These are phyloP conservation scores for Ophiostoma populinum DNA, from an alignment of 2,329 filamentous ascomycete genomes.

Conservation along the genomic window DNA sequence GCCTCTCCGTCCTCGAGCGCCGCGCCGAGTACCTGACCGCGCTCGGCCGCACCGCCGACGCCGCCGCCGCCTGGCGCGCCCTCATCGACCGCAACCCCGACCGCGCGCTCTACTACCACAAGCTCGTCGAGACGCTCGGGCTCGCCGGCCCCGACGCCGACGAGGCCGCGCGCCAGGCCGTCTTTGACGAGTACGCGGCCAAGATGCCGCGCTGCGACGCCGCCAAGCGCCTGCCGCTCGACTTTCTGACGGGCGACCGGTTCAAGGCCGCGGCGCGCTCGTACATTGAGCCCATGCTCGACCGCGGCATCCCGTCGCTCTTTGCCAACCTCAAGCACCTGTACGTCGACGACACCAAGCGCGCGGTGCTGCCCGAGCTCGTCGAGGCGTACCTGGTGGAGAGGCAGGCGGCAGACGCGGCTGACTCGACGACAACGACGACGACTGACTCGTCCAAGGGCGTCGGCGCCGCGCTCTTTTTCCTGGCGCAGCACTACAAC, in stretches of 20 bases:
- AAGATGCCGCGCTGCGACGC: conserved; percentile 76
- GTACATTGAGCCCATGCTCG: conserved; percentile 72
- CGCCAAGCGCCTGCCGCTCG: conserved; percentile 67
- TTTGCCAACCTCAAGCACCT: conserved; percentile 95
- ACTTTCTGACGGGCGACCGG: conserved; percentile 68
- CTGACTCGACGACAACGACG: conserved; percentile 21
- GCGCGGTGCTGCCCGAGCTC: conserved; percentile 54
- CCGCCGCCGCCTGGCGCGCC: conserved; percentile 61
- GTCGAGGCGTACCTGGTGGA: conserved; percentile 58
- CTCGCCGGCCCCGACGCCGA: conserved; percentile 40
- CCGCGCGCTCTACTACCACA: conserved; percentile 70
- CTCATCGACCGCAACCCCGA: conserved; percentile 80
- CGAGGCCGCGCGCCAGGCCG: conserved; percentile 40
- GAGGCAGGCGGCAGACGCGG: not conserved
- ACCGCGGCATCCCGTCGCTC: conserved; percentile 85
- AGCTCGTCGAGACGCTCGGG: conserved; percentile 47
- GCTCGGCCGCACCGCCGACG: conserved; percentile 62
- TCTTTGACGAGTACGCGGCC: conserved; percentile 67
- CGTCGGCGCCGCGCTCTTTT: conserved; percentile 70
- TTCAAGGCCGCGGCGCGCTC: conserved; percentile 62
- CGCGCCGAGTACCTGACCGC: conserved; percentile 70
- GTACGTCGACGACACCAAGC: conserved; percentile 64
- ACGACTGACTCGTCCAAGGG: conserved; percentile 39
- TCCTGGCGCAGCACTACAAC: conserved; percentile 93
- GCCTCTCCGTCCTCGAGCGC: conserved; percentile 69